Base-by-base conservation (phyloP, 176 grass and related monocot species). In the Carex scoparia region DNA sequence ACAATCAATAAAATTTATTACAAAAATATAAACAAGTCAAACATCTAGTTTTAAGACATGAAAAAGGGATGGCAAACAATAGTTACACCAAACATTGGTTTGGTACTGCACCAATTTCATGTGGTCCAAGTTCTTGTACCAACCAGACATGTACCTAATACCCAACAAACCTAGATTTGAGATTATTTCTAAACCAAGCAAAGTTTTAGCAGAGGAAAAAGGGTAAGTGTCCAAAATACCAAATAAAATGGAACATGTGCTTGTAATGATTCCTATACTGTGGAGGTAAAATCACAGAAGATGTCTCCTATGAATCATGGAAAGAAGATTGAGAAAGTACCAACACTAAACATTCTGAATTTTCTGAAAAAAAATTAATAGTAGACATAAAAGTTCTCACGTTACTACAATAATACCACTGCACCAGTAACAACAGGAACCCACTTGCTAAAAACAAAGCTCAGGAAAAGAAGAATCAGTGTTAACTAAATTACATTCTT, bases 101-200 rank as follows among this genome's bases (percentile, higher is more conserved):
- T 78, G 74, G 32, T 56, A 16, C 74, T 78, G 27, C 51, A 78
- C 74, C 74, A 35, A 32, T 79, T 56, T 79, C 53, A 58, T 58
- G 74, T 79, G 74, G 74, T 57, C 74, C 74, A 33, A 79, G 53
- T 79, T 79, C 74, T 33, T 79, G 74, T 79, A 79, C 74, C 74
- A 58, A 79, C 74, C 53, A 79, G 74, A 79, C 53, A 58, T 76
- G 72, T 30, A 76, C 74, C 49, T 79, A 79, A 79, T 79, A 58
- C 53, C 74, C 74, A 79, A 79, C 51, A 79, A 79, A 58, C 57
- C 61, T 14, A 82, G 60, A 49, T 65, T 82, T 65, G 60, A 82
- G 42, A 46, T 82, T 65, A 82, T 82, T 65, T 82, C 60, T 82
- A 65, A 18, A 82, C 79, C 57, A 82, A 82, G 79, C 60, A 65